Percentiles rank a stretch among this genome's conserved stretches.
Conservation (phyloP, 192 early-diverging fungal genomes). For the Umbelopsis sp. region DNA sequence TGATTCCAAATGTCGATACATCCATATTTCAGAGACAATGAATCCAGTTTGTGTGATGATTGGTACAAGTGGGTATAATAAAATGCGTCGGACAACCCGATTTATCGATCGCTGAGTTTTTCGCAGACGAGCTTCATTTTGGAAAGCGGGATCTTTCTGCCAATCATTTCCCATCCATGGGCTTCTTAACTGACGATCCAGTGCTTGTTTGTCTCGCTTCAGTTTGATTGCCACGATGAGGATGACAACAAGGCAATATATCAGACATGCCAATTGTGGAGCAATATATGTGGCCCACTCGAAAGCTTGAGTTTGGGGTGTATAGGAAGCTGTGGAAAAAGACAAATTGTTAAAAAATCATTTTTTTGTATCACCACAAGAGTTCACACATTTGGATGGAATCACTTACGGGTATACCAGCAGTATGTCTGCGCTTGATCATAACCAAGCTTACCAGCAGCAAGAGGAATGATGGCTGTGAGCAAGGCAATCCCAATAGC, state of each 20-base stretch:
- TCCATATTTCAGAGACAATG: slow-evolving; percentile 21
- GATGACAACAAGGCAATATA: slow-evolving; percentile 23
- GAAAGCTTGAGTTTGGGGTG: not conserved
- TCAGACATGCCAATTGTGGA: slow-evolving; percentile 5
- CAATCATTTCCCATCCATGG: not conserved
- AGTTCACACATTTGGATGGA: not conserved
- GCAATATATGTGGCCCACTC: slow-evolving; percentile 21
- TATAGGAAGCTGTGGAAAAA: slow-evolving; percentile 13
- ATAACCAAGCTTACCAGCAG: slow-evolving; percentile 11
- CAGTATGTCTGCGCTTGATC: slow-evolving; percentile 20
- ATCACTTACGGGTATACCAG: slow-evolving; percentile 24
- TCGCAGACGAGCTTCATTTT: not conserved
- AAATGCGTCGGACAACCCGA: slow-evolving; percentile 22
- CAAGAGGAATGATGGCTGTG: slow-evolving; percentile 19
- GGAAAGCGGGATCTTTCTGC: not conserved
- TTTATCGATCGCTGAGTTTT: slow-evolving; percentile 16
- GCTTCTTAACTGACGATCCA: slow-evolving; percentile 2
- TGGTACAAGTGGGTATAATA: slow-evolving; percentile 24
- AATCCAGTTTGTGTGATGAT: slow-evolving; percentile 24
- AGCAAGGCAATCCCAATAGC: not conserved
- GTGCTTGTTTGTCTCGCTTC: not conserved
- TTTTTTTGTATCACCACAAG: not conserved
- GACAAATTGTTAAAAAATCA: not conserved
- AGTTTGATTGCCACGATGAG: slow-evolving; percentile 17
- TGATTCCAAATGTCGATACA: not conserved